Evolutionary conservation across 495 filamentous ascomycete species (phyloP).

Genomic region (Xanthoparmelia taractica): DNA sequence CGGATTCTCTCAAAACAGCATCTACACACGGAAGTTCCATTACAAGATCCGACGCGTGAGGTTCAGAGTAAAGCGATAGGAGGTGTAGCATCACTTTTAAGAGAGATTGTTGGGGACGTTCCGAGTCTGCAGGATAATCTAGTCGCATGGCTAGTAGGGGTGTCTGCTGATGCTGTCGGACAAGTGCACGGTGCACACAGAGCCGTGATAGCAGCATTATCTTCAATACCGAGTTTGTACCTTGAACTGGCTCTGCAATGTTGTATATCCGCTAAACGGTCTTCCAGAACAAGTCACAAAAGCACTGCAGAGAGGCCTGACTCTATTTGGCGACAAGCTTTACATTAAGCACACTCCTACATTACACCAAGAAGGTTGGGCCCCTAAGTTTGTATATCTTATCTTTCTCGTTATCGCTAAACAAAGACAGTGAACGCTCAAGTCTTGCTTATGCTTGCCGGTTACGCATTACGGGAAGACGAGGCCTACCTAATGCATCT

Average conservation of each 20-base stretch:
- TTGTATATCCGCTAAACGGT: not conserved
- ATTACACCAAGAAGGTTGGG: constrained; percentile 74
- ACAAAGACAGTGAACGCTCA: constrained; percentile 61
- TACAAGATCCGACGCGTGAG: not conserved
- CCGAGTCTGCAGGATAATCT: constrained; percentile 44
- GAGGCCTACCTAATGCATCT: constrained; percentile 53
- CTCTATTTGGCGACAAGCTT: constrained; percentile 74
- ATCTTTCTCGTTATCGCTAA: constrained; percentile 25
- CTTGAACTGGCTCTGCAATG: not conserved
- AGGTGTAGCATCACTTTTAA: constrained; percentile 39
- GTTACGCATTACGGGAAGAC: constrained; percentile 59
- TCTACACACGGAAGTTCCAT: constrained; percentile 28
- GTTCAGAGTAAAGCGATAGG: constrained; percentile 23
- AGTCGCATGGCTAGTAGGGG: constrained; percentile 58
- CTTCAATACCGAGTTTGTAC: constrained; percentile 44
- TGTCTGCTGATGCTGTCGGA: constrained; percentile 58
- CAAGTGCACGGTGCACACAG: constrained; percentile 55
- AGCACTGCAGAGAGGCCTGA: constrained; percentile 59
- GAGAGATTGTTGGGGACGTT: constrained; percentile 31
- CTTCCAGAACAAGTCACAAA: constrained; percentile 31
- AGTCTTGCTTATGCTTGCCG: constrained; percentile 66
- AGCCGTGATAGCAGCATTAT: constrained; percentile 54
- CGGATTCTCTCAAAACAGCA: constrained; percentile 51
- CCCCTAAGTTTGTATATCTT: constrained; percentile 3
- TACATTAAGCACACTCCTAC: constrained; percentile 78